phyloP scores from a whole-genome alignment of 257 asterid genomes.

The Orobanche coerulescens region DNA sequence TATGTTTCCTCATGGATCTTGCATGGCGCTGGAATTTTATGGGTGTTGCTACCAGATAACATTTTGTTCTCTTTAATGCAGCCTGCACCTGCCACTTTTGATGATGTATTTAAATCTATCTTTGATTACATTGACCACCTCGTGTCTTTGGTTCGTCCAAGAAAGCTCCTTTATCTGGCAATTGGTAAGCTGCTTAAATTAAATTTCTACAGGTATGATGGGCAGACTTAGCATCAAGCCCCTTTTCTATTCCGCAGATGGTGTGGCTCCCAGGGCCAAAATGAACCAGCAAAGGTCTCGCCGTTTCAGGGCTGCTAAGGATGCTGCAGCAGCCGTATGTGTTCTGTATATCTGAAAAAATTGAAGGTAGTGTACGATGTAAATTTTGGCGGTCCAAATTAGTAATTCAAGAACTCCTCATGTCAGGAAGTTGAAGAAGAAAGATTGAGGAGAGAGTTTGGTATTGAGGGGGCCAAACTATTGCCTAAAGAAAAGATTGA shows the following conservation, averaged over 20 bases:
- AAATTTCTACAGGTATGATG: conserved; percentile 10
- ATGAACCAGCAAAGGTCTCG: conserved; percentile 98
- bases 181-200: conserved; percentile 53
- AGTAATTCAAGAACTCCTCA: conserved; percentile 19
- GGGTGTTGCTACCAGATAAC: conserved; percentile 10
- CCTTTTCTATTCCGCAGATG: conserved; percentile 46
- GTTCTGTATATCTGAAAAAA: conserved; percentile 15
- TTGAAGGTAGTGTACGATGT: conserved; percentile 11
- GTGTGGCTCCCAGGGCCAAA: conserved; percentile 99
- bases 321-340: conserved; percentile 91
- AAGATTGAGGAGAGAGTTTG: conserved; percentile 66
- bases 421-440: conserved; percentile 87
- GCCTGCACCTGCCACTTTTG: conserved; percentile 85
- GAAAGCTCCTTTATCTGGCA: conserved; percentile 91
- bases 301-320: conserved; percentile 98
- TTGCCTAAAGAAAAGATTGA: conserved; percentile 62
- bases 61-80: conserved; percentile 35
- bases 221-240: conserved; percentile 8
- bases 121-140: conserved; percentile 92
- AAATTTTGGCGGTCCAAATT: conserved; percentile 8
- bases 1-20: conserved; percentile 11
- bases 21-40: conserved; percentile 8
- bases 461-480: conserved; percentile 45
- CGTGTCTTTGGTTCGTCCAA: conserved; percentile 80
- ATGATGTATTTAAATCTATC: conserved; percentile 72